These are phyloP conservation scores for Zangia roseola DNA, from an alignment of 768 basidiomycete species.

Conservation along the genomic window DNA sequence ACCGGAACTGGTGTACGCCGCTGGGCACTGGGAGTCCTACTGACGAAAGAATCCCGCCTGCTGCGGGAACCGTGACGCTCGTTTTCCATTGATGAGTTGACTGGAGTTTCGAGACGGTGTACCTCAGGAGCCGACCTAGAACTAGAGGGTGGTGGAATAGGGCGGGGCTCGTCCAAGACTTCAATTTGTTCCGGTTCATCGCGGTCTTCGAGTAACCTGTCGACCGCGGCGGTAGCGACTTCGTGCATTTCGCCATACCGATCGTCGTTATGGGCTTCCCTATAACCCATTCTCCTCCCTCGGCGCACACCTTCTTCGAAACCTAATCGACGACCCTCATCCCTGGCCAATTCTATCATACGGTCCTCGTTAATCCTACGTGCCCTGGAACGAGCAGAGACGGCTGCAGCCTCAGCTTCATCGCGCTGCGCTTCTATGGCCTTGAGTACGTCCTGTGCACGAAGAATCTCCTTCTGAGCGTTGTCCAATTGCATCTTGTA, in stretches of 20 bases:
- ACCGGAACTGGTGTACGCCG: slow-evolving; percentile 15
- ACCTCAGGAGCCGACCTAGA: slow-evolving; percentile 25
- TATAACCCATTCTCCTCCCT: slow-evolving; percentile 30
- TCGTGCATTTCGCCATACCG: slow-evolving; percentile 17
- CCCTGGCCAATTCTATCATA: slow-evolving; percentile 48
- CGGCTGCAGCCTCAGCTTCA: slow-evolving; percentile 48
- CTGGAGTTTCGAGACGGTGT: slow-evolving; percentile 20
- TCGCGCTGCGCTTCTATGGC: slow-evolving; percentile 47
- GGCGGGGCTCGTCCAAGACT: slow-evolving; percentile 10
- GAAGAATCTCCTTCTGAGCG: slow-evolving; percentile 57
- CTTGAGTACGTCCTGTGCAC: slow-evolving; percentile 52
- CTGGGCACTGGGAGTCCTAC: slow-evolving; percentile 11
- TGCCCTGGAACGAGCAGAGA: slow-evolving; percentile 43
- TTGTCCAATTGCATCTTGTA: slow-evolving; percentile 59
- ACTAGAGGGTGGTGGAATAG: slow-evolving; percentile 14
- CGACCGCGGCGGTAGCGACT: slow-evolving; percentile 16
- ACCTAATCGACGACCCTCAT: slow-evolving; percentile 53
- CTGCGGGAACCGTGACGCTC: slow-evolving; percentile 19
- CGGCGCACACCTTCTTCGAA: slow-evolving; percentile 49
- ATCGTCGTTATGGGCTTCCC: slow-evolving; percentile 25
- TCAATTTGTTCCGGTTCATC: slow-evolving; percentile 26
- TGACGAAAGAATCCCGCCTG: slow-evolving; percentile 15
- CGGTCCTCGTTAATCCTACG: slow-evolving; percentile 47
- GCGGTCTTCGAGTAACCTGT: slow-evolving; percentile 24
- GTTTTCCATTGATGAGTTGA: slow-evolving; percentile 17